These are phyloP conservation scores for Pseudognaphalium luteoalbum DNA, from an alignment of 129 eudicot species.

Conservation along the genomic window DNA sequence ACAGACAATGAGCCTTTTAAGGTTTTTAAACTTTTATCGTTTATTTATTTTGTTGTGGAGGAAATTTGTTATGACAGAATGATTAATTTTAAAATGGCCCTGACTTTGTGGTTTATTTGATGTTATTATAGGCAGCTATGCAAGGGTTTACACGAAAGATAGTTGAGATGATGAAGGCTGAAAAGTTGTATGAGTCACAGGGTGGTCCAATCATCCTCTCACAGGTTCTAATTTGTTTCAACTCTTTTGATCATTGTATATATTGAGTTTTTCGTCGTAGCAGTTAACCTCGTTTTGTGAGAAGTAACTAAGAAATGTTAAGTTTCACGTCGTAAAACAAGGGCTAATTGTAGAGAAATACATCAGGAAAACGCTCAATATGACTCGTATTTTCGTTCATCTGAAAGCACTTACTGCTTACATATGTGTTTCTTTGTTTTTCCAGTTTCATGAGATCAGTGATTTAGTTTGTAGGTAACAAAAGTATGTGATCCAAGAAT, in stretches of 20 bases:
- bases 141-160: constrained; percentile 84
- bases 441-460: not conserved
- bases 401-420: not conserved
- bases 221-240: constrained; percentile 50
- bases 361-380: not conserved
- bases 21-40: constrained; percentile 34
- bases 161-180: constrained; percentile 83
- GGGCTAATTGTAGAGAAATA: not conserved
- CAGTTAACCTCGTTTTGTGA: not conserved
- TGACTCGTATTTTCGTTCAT: not conserved
- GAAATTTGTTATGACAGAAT: not conserved
- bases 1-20: constrained; percentile 88
- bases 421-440: not conserved
- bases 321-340: too few species aligned
- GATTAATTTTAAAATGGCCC: not conserved
- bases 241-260: not conserved
- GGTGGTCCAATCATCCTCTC: constrained; percentile 97
- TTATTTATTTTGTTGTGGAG: not conserved
- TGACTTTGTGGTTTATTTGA: constrained; percentile 17
- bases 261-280: not conserved
- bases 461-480: not conserved
- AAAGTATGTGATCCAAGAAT: not conserved
- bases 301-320: not conserved
- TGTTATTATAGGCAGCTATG: constrained; percentile 76
- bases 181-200: constrained; percentile 70